Conservation (phyloP, 2,329 filamentous ascomycete genomes). For the Penicillium sp. region DNA sequence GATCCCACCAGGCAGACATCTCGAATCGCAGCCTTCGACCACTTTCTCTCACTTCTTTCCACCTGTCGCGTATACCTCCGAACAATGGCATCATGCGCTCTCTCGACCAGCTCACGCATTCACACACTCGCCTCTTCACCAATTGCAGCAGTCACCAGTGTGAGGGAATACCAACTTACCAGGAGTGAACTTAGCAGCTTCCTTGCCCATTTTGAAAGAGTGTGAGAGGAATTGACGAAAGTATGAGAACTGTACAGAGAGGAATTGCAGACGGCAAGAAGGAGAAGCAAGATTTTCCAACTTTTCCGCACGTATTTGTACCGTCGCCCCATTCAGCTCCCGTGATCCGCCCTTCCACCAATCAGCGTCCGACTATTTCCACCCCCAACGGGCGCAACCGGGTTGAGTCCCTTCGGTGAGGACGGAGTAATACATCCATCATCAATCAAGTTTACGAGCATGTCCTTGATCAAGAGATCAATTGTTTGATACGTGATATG, state of each 20-base stretch:
- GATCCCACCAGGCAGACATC: background rate
- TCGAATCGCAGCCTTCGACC: background rate
- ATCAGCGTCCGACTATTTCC: slow-evolving; percentile 46
- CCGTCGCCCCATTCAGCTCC: slow-evolving; percentile 40
- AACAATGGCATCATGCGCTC: background rate
- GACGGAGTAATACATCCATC: background rate
- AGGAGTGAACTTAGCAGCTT: slow-evolving; percentile 33
- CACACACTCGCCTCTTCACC: background rate
- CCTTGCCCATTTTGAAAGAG: slow-evolving; percentile 34
- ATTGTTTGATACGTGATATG: background rate
- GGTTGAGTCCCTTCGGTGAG: slow-evolving; percentile 31
- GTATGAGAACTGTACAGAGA: slow-evolving; percentile 29
- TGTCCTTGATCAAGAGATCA: background rate
- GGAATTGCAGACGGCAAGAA: slow-evolving; percentile 22
- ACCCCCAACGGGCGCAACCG: slow-evolving; percentile 43
- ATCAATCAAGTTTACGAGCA: background rate
- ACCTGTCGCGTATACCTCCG: background rate
- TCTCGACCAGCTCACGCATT: background rate
- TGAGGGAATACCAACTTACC: slow-evolving; percentile 26
- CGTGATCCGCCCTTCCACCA: slow-evolving; percentile 42
- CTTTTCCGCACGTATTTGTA: slow-evolving; percentile 41
- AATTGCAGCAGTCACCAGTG: slow-evolving; percentile 1
- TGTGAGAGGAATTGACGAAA: slow-evolving; percentile 21
- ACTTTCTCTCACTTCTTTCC: background rate
- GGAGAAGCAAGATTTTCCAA: slow-evolving; percentile 41